Evolutionary conservation across 352 stramenopile genomes (phyloP).

Genomic region (Aphanomyces euteiches): DNA sequence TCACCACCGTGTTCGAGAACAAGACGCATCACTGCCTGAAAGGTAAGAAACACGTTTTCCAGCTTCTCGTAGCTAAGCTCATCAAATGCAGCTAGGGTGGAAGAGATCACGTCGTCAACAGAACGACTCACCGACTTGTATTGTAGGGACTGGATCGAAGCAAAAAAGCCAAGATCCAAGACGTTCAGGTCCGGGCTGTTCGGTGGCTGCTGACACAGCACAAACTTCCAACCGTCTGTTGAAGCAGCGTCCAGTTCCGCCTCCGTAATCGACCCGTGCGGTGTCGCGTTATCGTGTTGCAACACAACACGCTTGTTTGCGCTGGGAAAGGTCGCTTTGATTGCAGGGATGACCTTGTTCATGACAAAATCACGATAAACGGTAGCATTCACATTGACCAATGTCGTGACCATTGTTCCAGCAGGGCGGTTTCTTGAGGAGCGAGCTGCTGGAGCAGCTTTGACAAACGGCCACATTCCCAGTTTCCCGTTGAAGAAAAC

Average conservation of each 20-base stretch:
- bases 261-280: conserved; percentile 29
- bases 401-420: conserved; percentile 10
- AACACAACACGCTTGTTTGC: conserved; percentile 7
- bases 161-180: too few species aligned
- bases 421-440: conserved; percentile 30
- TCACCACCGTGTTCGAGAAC: too few species aligned
- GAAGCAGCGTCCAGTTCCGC: conserved; percentile 25
- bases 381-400: conserved; percentile 28
- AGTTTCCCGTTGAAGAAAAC: conserved; percentile 32
- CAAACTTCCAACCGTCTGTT: conserved; percentile 32
- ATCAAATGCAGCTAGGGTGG: too few species aligned
- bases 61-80: too few species aligned
- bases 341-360: conserved; percentile 31
- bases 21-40: too few species aligned
- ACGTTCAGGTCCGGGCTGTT: too few species aligned
- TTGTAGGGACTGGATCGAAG: too few species aligned
- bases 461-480: conserved; percentile 34
- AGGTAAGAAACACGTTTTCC: too few species aligned
- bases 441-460: conserved; percentile 17
- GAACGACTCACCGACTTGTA: too few species aligned
- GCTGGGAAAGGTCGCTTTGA: conserved; percentile 29
- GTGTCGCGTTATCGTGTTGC: conserved; percentile 36
- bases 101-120: too few species aligned
- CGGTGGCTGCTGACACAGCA: conserved; percentile 29
- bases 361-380: conserved; percentile 34